Base-by-base conservation (phyloP, 23 red algal species). In the Gracilaria vermiculophylla region DNA sequence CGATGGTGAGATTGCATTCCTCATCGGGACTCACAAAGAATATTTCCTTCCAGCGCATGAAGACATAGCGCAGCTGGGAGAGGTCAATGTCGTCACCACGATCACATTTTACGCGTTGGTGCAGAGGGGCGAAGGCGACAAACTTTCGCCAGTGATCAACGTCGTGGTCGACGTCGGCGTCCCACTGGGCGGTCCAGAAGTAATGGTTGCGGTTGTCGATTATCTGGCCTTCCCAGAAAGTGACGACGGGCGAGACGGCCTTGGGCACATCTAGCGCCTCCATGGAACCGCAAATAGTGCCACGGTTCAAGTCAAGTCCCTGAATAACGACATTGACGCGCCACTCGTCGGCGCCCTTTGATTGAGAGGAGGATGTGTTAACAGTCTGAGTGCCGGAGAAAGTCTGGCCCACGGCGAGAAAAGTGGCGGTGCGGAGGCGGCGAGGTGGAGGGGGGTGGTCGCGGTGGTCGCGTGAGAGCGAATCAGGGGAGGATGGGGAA, bases 21-120 rank as follows among this genome's bases (percentile, higher is more conserved):
- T 78, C 54, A 32, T 65, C 83, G 6, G 82, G 80, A 51, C 75
- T 86, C 44, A 88, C 92, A 81, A 94, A 94, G 71, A 88, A 94
- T 25, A 69, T 58, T 35, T 94, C 92, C 74, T 94, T 94, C 92
- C 92, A 94, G 16, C 92, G 82, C 92, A 94, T 94, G 31, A 94
- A 94, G 0, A 94, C 82, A 39, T 94, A 87, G 37, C 64, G 73
- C 40, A 70, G 44, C 19, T 56, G 67, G 9, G 76, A 79, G 13
- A 94, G 53, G 33, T 87, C 92, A 15, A 94, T 62, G 35, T 94
- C 39, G 54, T 78, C 78, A 14, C 55, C 81, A 21, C 53, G 41
- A 40, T 86, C 82, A 34, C 47, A 25, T 67, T 66, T 55, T 51
- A 94, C 73, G 25, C 76, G 33, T 42, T 64, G 73, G 10, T 78